Base-by-base conservation (phyloP, 1,284 basidiomycete species). In the Naganishia liquefaciens region DNA sequence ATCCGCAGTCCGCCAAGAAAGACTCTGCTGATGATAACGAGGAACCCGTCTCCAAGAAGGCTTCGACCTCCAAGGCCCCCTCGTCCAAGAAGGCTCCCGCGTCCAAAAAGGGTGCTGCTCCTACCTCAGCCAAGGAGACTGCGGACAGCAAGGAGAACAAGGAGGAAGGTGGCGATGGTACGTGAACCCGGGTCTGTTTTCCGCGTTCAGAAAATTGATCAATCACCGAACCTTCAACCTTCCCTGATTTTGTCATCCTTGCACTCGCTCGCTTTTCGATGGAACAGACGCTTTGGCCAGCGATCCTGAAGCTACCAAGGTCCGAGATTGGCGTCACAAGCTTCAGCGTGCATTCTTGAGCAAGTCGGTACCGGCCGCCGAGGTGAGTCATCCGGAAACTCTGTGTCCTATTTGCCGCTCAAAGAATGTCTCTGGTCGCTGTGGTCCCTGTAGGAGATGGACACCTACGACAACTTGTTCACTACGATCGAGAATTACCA, bases 311-410 rank as follows among this genome's bases (percentile, higher is more conserved):
- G 89, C 89, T 30, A 68, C 82, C 62, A 87, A 86, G 73, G 89
- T 92, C 73, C 87, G 87, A 71, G 88, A 89, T 63, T 93, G 92
- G 91, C 84, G 92, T 71, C 91, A 93, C 78, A 89, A 87, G 78
- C 85, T 95, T 6, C 93, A 96, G 79, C 89, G 92, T 72, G 88
- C 86, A 0, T 95, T 96, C 83, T 81, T 96, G 62, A 78, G 68
- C 28, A 68, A 68, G 54, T 51, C 57, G 15, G 60, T 77, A 66
- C 70, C 76, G 49, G 51, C 75, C 68, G 67, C 75, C 63, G 58
- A 73, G 66, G 68, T 76, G 71, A 63, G 80, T 79, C 5, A 11
- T 70, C 64, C 6, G 15, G 30, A 10, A 15, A 44, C 19, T 19
- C n/a, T 11, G 43, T 4, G 23, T 17, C 3, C 53, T 10, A 3